Evolutionary conservation across 2,329 filamentous ascomycete genomes (phyloP).

Genomic region (Colletotrichum navitas): DNA sequence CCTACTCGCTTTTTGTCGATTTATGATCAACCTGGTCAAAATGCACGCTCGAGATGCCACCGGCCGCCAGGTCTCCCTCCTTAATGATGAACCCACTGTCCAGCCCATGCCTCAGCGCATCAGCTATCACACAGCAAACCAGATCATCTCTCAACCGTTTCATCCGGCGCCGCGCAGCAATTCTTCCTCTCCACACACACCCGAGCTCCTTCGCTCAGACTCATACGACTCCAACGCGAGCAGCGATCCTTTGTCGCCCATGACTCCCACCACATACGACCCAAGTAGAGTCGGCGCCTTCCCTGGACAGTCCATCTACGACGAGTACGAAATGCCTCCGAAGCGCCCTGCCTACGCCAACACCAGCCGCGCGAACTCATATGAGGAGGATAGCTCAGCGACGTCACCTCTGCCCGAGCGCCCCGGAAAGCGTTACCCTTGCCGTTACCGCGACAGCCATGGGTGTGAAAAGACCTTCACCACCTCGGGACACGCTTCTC

Average conservation of each 20-base stretch:
- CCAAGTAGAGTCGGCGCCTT: constrained; percentile 54
- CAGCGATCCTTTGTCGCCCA: constrained; percentile 64
- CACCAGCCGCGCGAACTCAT: constrained; percentile 61
- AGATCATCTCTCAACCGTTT: constrained; percentile 51
- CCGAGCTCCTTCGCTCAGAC: constrained; percentile 70
- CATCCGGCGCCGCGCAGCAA: constrained; percentile 53
- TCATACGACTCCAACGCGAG: constrained; percentile 73
- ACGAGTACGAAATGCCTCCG: constrained; percentile 47
- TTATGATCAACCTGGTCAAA: constrained; percentile 35
- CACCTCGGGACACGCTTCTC: constrained; percentile 86
- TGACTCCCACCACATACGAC: constrained; percentile 65
- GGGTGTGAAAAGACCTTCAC: constrained; percentile 85
- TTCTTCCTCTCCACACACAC: constrained; percentile 65
- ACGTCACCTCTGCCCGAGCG: constrained; percentile 59
- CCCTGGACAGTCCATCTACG: constrained; percentile 44
- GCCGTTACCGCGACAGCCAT: constrained; percentile 77
- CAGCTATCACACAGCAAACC: constrained; percentile 53
- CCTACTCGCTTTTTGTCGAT: neutral
- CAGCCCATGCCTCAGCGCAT: constrained; percentile 40
- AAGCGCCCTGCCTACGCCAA: constrained; percentile 59
- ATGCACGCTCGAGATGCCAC: constrained; percentile 70
- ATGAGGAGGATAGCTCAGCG: constrained; percentile 63
- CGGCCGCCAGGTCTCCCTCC: constrained; percentile 69
- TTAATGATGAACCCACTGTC: constrained; percentile 64
- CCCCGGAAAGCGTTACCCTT: constrained; percentile 77